Base-by-base conservation (phyloP, 208 protist species). In the Leishmania turanica region DNA sequence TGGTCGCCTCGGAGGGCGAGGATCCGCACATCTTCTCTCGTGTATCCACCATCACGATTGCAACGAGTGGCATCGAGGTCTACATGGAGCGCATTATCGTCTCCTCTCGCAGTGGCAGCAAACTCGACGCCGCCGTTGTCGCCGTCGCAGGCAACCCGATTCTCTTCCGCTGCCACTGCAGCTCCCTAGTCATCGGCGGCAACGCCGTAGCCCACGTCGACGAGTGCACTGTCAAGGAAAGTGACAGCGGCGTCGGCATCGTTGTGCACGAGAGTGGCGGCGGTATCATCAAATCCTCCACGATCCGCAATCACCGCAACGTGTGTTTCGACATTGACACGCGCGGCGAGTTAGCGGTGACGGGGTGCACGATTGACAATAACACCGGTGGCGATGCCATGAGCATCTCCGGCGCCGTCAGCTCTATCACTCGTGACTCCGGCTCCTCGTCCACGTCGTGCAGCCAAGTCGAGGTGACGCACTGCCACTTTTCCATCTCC, bases 1-100 rank as follows among this genome's bases (percentile, higher is more conserved):
- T 98, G 34, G 93, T 96, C 7, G 92, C 95, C 40, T 87, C 91
- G 1, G 95, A 98, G 7, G 95, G 95, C n/a, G 95, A 98, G 80
- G 92, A 96, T 17, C 85, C 93, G 17, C 77, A 83, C 75, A 88
- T 98, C 21, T 19, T 89, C 58, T 94, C 91, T 17, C 92, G 95
- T 27, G 88, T 87, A 54, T 87, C 91, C 1, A 89, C 85, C 64
- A 72, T 98, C 75, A 96, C 91, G 31, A 78, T 96, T 45, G 94
- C 95, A 65, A 87, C 88, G 27, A 49, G 27, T 8, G 83, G 89
- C 58, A 80, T 96, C 37, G 85, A 92, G 69, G 87, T 90, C 2
- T 96, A 95, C 84, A 82, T 96, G 76, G 89, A 96, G 60, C 81
- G 87, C 45, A 74, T 98, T 21, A 49, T 84, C 27, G 79, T 98